Base-by-base conservation (phyloP, 768 basidiomycete genomes). In the Suillus lakei region DNA sequence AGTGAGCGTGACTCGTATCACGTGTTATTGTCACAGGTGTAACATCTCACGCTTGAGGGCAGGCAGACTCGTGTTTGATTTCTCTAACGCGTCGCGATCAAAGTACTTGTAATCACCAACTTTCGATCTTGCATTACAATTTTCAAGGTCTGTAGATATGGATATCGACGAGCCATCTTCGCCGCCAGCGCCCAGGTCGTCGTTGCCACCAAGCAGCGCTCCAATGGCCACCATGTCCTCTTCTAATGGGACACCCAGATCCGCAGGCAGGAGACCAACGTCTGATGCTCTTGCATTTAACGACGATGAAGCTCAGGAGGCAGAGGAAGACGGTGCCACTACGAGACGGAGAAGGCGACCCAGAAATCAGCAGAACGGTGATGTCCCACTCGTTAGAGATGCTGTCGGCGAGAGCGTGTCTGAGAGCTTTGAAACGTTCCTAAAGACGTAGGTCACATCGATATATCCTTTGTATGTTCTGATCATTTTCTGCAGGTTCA, bases 321-420 rank as follows among this genome's bases (percentile, higher is more conserved):
- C 68, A 9, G 73, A 76, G 9, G 77, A 80, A n/a, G 83, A 85
- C 36, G 81, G 76, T 9, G 62, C 75, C 5, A 75, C 72, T 9
- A 75, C 83, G 21, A 81, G 85, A 64, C 81, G 84, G 63, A 83
- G 84, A 50, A 82, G 84, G 63, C 81, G 82, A 60, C 73, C 76
- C 1, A 77, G 77, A 41, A 72, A 74, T 30, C 81, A 81, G 64
- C 80, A 78, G 12, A 85, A 85, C 62, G 85, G 80, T 5, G 92
- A 96, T 71, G 86, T 98, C 0, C 93, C 96, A 3, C 81, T 93
- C 60, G 96, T 99, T 2, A 91, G 90, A 71, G 98, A 99, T 78
- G 90, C 92, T 38, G 97, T 98, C 23, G 97, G 97, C 61, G 96
- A 99, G 81, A 94, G 93, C 71, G 94, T 99, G 5, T 89, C 91